Evolutionary conservation across 768 basidiomycete species (phyloP), one percentile per base, ranked within the genome.

Genomic region (Phanerochaete sordida): DNA sequence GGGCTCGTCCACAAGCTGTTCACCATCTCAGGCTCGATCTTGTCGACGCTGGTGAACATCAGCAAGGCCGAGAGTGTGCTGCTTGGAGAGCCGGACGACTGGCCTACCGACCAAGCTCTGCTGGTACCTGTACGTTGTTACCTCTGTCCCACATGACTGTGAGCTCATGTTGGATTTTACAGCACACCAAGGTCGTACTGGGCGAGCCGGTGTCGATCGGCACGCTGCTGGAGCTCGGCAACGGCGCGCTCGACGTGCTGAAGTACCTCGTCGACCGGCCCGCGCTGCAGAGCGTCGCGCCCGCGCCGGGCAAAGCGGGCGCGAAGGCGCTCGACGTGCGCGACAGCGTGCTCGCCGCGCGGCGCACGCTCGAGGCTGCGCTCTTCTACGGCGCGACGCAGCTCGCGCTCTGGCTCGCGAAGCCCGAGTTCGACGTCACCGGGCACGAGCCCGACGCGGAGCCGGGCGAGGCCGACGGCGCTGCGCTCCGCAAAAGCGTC

Each of bases 181-280:
- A 96, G 93, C 90, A 91, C 68, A 88, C 91, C 3, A 95, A 93
- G 66, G 87, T 93, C 4, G 87, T 93, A 1, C 78, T 89, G 0
- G 85, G 86, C 15, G 93, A 95, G 64, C 86, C 90, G 7, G 84
- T 93, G 0, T 94, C 93, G 0, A 74, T 94, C 56, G 93, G 94
- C 19, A 95, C 94, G 0, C 73, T 96, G 7, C 80, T 94, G n/a
- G 93, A 95, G 73, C 75, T 95, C 3, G 90, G 85, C 1, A 91
- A 88, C 58, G 85, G 84, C 60, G 85, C 88, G 0, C 76, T 91
- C 35, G 93, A 94, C 63, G 79, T 90, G 19, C 76, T 94, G 43
- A 80, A 84, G 8, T 81, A 85, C 57, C 83, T 93, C 31, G 80
- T 84, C 43, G 81, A 81, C 58, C 79, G 82, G 24, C 87, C 88